A percentile compares a stretch with the other conserved stretches of the same genome.
phyloP scores from a whole-genome alignment of 2,329 filamentous ascomycete species.

The Coniochaeta hoffmannii region DNA sequence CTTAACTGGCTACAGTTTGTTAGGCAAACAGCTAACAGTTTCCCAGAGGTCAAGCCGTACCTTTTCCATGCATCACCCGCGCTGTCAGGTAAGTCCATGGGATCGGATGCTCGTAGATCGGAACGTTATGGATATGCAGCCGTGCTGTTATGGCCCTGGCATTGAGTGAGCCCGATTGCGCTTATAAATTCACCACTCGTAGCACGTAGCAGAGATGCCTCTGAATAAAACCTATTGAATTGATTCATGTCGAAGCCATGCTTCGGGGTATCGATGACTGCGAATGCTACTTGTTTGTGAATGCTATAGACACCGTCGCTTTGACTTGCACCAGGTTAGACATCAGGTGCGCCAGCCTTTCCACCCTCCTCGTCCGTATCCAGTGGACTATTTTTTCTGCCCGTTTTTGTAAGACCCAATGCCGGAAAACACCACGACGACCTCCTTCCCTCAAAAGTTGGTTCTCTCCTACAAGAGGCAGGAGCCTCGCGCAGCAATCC shows the following conservation, averaged over 20 bases:
- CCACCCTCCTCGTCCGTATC: too few relatives aligned
- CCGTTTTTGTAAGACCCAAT: not conserved
- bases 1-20: not conserved
- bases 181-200: too few relatives aligned
- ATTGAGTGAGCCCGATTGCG: too few relatives aligned
- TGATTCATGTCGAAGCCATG: constrained; percentile 1
- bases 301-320: too few relatives aligned
- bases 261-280: not conserved
- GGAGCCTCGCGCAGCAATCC: not conserved
- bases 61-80: not conserved
- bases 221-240: not conserved
- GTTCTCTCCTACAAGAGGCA: not conserved
- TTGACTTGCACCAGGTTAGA: too few relatives aligned
- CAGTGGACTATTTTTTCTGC: too few relatives aligned
- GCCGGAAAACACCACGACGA: not conserved
- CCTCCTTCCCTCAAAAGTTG: not conserved
- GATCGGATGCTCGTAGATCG: not conserved
- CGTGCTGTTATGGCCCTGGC: too few relatives aligned
- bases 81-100: not conserved
- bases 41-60: not conserved
- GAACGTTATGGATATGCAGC: too few relatives aligned
- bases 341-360: not conserved
- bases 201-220: not conserved
- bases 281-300: not conserved
- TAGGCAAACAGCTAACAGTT: constrained; percentile 4